These are phyloP conservation scores for Metschnikowia dekortorum DNA, from an alignment of 805 yeast species.

Conservation along the genomic window DNA sequence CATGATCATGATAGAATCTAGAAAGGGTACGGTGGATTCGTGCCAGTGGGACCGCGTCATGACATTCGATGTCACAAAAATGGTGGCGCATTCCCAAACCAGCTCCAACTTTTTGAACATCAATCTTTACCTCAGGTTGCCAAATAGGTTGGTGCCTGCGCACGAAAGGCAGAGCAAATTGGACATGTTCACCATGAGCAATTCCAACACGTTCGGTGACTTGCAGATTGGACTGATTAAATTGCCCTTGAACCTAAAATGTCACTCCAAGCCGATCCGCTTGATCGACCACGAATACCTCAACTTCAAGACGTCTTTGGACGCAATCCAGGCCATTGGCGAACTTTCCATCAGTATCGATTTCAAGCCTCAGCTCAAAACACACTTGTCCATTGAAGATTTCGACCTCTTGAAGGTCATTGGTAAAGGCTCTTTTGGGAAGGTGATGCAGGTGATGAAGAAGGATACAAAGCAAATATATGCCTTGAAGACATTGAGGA, in stretches of 20 bases:
- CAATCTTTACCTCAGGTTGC: conserved; percentile 76
- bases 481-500: conserved; percentile 90
- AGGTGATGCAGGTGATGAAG: conserved; percentile 97
- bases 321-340: conserved; percentile 38
- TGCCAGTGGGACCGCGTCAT: conserved; percentile 89
- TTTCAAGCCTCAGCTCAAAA: conserved; percentile 57
- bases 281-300: conserved; percentile 57
- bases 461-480: conserved; percentile 92
- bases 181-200: conserved; percentile 32
- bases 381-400: conserved; percentile 80
- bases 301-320: conserved; percentile 41
- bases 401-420: conserved; percentile 91
- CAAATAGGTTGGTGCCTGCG: conserved; percentile 53
- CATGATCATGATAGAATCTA: conserved; percentile 82
- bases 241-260: conserved; percentile 53
- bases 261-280: conserved; percentile 48
- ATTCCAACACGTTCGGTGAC: conserved; percentile 50
- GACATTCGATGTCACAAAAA: conserved; percentile 73
- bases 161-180: conserved; percentile 25
- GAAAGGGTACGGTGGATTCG: conserved; percentile 69
- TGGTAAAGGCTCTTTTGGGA: conserved; percentile 97
- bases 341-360: conserved; percentile 61
- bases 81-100: conserved; percentile 28
- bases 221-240: conserved; percentile 70
- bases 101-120: conserved; percentile 58